These are phyloP conservation scores for Alternaria arborescens DNA, from an alignment of 2,329 filamentous ascomycete genomes.

Conservation along the genomic window DNA sequence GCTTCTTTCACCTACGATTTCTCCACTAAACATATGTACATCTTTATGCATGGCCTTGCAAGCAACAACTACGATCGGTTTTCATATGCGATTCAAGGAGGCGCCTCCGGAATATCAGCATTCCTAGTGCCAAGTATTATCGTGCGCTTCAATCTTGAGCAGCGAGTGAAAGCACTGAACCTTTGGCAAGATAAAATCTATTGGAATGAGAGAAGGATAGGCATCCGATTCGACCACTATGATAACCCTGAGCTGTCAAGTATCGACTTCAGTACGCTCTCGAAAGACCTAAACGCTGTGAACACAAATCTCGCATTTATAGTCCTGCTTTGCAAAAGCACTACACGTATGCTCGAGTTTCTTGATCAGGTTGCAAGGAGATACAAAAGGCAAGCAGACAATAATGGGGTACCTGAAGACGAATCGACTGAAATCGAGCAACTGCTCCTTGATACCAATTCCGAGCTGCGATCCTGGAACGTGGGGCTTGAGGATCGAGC, in stretches of 20 bases:
- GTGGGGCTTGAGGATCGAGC: constrained; percentile 16
- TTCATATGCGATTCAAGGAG: neutral
- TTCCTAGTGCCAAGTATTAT: constrained; percentile 24
- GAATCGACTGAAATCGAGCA: constrained; percentile 3
- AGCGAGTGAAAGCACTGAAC: neutral
- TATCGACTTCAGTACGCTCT: constrained; percentile 18
- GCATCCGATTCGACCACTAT: constrained; percentile 16
- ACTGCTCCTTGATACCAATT: constrained; percentile 16
- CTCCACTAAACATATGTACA: constrained; percentile 22
- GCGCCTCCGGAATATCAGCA: neutral
- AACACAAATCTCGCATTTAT: constrained; percentile 17
- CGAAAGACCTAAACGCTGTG: constrained; percentile 15
- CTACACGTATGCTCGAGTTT: constrained; percentile 16
- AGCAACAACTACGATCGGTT: constrained; percentile 6
- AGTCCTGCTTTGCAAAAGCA: constrained; percentile 15
- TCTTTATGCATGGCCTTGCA: constrained; percentile 25
- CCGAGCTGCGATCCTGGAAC: constrained; percentile 21
- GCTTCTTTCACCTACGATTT: constrained; percentile 33
- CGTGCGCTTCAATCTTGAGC: constrained; percentile 15
- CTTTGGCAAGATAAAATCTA: constrained; percentile 17
- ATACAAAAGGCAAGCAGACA: constrained; percentile 13
- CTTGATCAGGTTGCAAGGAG: constrained; percentile 20
- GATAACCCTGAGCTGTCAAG: neutral
- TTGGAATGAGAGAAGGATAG: constrained; percentile 11
- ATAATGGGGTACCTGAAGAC: constrained; percentile 6